Percentiles rank a stretch among this genome's conserved stretches.
These are phyloP conservation scores for Sporobolomyces roseus DNA, from an alignment of 768 basidiomycete species.

Conservation along the genomic window DNA sequence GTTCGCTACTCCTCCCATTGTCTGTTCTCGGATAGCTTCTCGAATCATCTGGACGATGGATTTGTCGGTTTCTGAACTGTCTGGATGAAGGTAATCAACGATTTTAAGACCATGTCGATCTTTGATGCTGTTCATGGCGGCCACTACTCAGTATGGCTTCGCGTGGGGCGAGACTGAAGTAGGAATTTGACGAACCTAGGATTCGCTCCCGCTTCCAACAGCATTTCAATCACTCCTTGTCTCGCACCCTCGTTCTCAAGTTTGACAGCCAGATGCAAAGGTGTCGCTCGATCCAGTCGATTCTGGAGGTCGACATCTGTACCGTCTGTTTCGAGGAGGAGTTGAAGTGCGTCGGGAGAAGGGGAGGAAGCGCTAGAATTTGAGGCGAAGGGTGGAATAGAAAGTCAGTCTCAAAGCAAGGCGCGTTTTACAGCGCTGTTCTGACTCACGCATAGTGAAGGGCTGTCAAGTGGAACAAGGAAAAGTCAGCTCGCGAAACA, in stretches of 20 bases:
- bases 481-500: too few species aligned
- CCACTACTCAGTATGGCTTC: background rate
- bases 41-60: conserved; percentile 52
- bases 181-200: conserved; percentile 55
- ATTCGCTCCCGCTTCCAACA: conserved; percentile 77
- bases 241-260: conserved; percentile 59
- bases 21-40: conserved; percentile 53
- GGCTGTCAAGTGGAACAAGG: conserved; percentile 50
- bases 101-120: conserved; percentile 64
- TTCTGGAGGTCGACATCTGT: conserved; percentile 81
- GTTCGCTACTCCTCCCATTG: conserved; percentile 54
- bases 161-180: background rate
- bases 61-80: conserved; percentile 56
- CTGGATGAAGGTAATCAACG: conserved; percentile 57
- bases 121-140: conserved; percentile 56
- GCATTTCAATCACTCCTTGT: conserved; percentile 57
- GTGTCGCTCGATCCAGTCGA: conserved; percentile 65
- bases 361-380: conserved; percentile 29
- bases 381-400: background rate
- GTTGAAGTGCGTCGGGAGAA: conserved; percentile 25
- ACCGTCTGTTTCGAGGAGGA: conserved; percentile 64
- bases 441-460: conserved; percentile 66
- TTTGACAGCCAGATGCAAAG: conserved; percentile 66
- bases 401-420: conserved; percentile 45
- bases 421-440: background rate